Evolutionary conservation across 768 basidiomycete genomes (phyloP).

Genomic region (Kwoniella mangroviensis): DNA sequence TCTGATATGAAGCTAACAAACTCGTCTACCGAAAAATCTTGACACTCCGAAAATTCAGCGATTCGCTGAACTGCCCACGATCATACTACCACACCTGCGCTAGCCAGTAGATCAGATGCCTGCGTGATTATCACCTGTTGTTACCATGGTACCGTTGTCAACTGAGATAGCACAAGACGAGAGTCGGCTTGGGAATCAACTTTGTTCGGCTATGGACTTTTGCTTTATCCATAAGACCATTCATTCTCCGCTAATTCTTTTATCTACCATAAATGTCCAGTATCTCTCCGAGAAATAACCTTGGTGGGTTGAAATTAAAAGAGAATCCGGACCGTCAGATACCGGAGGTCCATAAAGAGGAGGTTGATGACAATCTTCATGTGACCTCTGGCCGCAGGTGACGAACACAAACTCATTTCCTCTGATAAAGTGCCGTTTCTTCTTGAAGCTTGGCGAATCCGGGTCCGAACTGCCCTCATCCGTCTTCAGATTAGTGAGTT

Average conservation of each 20-base stretch:
- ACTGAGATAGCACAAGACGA: neutral
- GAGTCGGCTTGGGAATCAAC: neutral
- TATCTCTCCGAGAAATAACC: neutral
- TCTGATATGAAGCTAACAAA: neutral
- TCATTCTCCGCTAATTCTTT: neutral
- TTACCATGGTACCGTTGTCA: neutral
- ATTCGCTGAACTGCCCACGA: neutral
- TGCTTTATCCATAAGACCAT: neutral
- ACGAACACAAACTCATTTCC: too few relatives aligned
- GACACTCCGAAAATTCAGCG: slow-evolving; percentile 28
- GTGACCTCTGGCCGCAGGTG: too few relatives aligned
- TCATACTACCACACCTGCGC: neutral
- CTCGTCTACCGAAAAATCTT: neutral
- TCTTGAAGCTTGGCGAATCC: too few relatives aligned
- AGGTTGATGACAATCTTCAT: too few relatives aligned
- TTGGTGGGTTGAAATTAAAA: too few relatives aligned
- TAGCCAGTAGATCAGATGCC: neutral
- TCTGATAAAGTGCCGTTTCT: too few relatives aligned
- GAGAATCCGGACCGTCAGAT: neutral
- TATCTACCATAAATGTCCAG: neutral
- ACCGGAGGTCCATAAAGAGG: neutral
- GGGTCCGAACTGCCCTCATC: too few relatives aligned
- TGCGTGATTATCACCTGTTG: neutral
- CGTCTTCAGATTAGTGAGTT: too few relatives aligned
- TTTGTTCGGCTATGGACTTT: neutral